Evolutionary conservation across 176 grass and related monocot genomes (phyloP).

Genomic region (Lolium perenne): DNA sequence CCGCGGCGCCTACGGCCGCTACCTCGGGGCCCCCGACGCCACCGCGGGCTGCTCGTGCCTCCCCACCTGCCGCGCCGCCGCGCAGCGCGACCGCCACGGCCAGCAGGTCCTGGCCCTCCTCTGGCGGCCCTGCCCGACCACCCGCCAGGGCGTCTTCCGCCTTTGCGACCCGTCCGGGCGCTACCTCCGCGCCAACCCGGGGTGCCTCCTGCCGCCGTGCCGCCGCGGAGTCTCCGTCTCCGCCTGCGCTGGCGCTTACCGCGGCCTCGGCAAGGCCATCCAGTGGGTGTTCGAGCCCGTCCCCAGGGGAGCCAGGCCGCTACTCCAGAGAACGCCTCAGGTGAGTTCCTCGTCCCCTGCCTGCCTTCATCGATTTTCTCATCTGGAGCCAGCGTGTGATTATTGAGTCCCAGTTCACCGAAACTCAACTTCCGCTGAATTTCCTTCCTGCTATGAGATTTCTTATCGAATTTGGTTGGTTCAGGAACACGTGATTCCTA

Average conservation of each 20-base stretch:
- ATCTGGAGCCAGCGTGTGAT: no score
- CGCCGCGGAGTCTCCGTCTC: neutral
- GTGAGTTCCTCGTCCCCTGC: constrained; percentile 1
- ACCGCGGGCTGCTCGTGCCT: no score
- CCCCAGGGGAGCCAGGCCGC: neutral
- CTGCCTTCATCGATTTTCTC: no score
- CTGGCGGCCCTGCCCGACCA: neutral
- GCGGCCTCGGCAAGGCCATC: neutral
- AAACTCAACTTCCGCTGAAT: no score
- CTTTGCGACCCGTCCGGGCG: neutral
- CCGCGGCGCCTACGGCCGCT: no score
- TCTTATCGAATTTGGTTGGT: no score
- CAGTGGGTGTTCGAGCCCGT: constrained; percentile 25
- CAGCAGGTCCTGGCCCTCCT: neutral
- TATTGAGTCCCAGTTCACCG: no score
- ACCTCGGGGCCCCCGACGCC: no score
- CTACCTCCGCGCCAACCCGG: constrained; percentile 16
- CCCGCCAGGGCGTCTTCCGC: neutral
- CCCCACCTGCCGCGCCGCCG: neutral
- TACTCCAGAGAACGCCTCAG: neutral
- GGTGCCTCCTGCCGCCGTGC: neutral
- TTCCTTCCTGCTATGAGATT: neutral
- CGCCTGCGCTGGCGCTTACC: neutral
- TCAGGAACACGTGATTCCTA: no score
- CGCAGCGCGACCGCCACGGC: neutral